phyloP scores from a whole-genome alignment of 768 basidiomycete species.

The Psilocybe azurescens region DNA sequence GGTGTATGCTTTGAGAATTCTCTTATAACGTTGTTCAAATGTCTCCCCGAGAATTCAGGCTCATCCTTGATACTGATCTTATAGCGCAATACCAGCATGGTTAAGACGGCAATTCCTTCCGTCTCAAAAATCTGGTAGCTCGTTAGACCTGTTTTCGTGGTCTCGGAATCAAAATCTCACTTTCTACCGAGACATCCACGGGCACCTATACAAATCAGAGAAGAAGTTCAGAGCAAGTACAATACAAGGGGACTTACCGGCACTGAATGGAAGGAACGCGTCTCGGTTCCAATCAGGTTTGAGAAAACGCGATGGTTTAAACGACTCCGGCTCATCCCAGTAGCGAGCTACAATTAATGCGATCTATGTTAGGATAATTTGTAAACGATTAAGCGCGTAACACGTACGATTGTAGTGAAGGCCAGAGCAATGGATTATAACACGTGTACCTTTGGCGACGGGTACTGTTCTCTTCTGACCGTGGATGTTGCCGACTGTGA shows the following conservation, averaged over 20 bases:
- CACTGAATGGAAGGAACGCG: constrained; percentile 60
- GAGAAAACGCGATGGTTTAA: constrained; percentile 52
- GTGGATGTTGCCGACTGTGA: constrained; percentile 35
- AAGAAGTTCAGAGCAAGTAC: too few species aligned
- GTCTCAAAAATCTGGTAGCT: constrained; percentile 47
- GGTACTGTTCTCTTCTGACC: constrained; percentile 45
- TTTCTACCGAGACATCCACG: constrained; percentile 29
- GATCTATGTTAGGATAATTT: background rate
- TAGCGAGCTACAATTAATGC: constrained; percentile 45
- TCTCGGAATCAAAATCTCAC: constrained; percentile 6
- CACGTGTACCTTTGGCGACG: constrained; percentile 44
- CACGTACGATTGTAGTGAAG: constrained; percentile 58
- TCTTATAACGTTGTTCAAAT: constrained; percentile 47
- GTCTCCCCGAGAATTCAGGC: constrained; percentile 50
- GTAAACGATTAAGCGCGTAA: background rate
- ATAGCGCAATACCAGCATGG: constrained; percentile 50
- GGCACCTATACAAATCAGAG: constrained; percentile 16
- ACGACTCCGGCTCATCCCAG: constrained; percentile 56
- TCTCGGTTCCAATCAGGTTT: constrained; percentile 52
- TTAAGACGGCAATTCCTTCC: constrained; percentile 52
- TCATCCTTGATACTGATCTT: constrained; percentile 55
- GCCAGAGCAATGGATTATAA: constrained; percentile 42
- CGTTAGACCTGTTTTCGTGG: background rate
- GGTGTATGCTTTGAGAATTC: constrained; percentile 16
- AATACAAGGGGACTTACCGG: too few species aligned